Percentiles rank a stretch among this genome's conserved stretches.
Conservation (phyloP, 169 alveolate genomes). For the Perkinsus marinus region DNA sequence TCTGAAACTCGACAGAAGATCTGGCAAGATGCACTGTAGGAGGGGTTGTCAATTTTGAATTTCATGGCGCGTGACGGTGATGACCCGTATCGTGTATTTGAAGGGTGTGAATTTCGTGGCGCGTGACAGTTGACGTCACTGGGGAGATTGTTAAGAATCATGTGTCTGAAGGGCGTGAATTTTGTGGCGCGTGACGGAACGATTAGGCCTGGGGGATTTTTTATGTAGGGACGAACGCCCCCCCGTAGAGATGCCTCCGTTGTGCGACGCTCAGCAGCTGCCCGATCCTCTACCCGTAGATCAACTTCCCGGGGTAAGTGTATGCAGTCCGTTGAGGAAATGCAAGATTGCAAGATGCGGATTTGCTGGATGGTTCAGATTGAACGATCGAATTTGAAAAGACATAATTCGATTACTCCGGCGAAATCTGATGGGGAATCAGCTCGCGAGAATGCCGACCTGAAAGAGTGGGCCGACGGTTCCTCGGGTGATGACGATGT, state of each 20-base stretch:
- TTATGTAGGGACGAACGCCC: background rate
- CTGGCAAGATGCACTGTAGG: background rate
- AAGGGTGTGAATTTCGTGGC: too few relatives aligned
- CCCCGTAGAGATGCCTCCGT: background rate
- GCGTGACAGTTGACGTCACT: too few relatives aligned
- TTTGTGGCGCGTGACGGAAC: background rate
- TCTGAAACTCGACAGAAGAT: background rate
- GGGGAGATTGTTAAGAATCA: too few relatives aligned
- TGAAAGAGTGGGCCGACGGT: background rate
- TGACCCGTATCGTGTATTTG: too few relatives aligned
- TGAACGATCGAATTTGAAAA: background rate
- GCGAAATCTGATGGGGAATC: background rate
- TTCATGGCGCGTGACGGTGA: too few relatives aligned
- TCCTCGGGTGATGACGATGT: background rate
- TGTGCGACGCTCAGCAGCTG: background rate
- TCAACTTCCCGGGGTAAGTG: background rate
- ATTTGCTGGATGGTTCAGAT: background rate
- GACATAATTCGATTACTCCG: too few relatives aligned
- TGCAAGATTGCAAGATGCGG: background rate
- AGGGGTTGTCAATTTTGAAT: too few relatives aligned
- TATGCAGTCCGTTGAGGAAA: background rate
- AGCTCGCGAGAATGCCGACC: background rate
- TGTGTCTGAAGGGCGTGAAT: too few relatives aligned
- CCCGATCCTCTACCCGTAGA: background rate
- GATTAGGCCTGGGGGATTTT: background rate